Evolutionary conservation across 164 flowering plant genomes (phyloP), one percentile per base, ranked within the genome.

Genomic region (Malania oleifera): DNA sequence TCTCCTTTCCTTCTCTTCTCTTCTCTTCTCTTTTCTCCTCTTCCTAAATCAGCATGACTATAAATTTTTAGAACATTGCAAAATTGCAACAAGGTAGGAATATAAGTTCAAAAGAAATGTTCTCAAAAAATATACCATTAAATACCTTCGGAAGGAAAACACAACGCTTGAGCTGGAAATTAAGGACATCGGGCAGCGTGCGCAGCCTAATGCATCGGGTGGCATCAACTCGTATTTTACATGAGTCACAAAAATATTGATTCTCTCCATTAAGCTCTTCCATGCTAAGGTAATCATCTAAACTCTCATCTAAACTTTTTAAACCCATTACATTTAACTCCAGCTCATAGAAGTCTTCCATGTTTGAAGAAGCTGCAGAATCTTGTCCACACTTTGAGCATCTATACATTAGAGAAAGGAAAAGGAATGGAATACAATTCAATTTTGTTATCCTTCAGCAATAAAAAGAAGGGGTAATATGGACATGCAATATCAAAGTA

Each of bases 91-190:
- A 9, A 31, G 35, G 9, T 4, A 27, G 27, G 51, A 5, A 34
- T n/a, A 34, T 25, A 18, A 39, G 12, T 13, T n/a, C n/a, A n/a
- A 15, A 1, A 47, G 19, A 37, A 51, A 22, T 39, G n/a, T 43
- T 56, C 37, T 27, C 57, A 11, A 24, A 54, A 34, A 40, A 49
- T 13, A 5, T 10, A 31, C 40, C 5, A 35, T 27, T 12, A 43
- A 17, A 25, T 77, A 95, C 99, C 96, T 91, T 91, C 7, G 96
- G 87, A 63, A 83, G 85, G 68, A 95, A 95, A 60, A 86, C 77
- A 77, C 83, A 95, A 26, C 99, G 95, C 77, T 95, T 95, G 49
- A 95, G 89, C 78, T 95, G 99, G 61, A 95, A 79, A 80, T 86
- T 91, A 27, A 95, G 91, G 28, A 95, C 85, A 66, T 68, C 62